phyloP scores from a whole-genome alignment of 306 rosid species.

The Cyamopsis tetragonoloba region DNA sequence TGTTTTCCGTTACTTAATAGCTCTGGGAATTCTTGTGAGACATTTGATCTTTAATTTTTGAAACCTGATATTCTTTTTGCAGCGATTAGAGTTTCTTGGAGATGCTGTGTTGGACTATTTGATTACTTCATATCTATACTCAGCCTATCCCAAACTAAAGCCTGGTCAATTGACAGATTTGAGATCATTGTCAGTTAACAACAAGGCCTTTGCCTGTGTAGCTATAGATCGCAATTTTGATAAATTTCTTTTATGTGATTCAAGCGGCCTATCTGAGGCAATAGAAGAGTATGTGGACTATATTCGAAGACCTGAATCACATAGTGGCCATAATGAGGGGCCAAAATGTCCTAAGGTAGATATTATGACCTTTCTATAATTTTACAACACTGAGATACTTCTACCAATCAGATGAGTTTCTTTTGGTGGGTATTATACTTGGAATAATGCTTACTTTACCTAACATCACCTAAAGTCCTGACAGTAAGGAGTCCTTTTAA shows the following conservation, averaged over 20 bases:
- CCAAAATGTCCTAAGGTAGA: conserved; percentile 87
- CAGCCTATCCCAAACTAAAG: conserved; percentile 82
- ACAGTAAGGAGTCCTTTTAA: not conserved
- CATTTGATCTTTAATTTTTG: conserved; percentile 9
- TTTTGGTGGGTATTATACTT: not conserved
- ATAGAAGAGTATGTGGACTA: conserved; percentile 52
- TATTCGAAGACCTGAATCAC: conserved; percentile 29
- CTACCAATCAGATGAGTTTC: not conserved
- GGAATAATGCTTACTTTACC: not conserved
- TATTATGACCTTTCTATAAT: not conserved
- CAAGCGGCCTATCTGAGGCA: conserved; percentile 51
- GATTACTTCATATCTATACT: conserved; percentile 84
- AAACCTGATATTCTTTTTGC: conserved; percentile 34
- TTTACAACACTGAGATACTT: conserved; percentile 3
- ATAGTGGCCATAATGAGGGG: conserved; percentile 33
- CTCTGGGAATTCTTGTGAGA: not conserved
- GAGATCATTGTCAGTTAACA: conserved; percentile 77
- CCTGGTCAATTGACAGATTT: conserved; percentile 96
- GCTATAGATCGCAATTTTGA: conserved; percentile 64
- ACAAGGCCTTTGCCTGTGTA: conserved; percentile 81
- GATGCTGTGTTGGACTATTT: conserved; percentile 95
- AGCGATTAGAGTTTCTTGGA: conserved; percentile 97
- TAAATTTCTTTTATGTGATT: conserved; percentile 63
- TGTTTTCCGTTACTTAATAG: conserved; percentile 14
- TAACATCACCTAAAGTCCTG: not conserved